Evolutionary conservation across 2,329 filamentous ascomycete genomes (phyloP), one percentile per base, ranked within the genome.

Genomic region (Microdochium trichocladiopsis): DNA sequence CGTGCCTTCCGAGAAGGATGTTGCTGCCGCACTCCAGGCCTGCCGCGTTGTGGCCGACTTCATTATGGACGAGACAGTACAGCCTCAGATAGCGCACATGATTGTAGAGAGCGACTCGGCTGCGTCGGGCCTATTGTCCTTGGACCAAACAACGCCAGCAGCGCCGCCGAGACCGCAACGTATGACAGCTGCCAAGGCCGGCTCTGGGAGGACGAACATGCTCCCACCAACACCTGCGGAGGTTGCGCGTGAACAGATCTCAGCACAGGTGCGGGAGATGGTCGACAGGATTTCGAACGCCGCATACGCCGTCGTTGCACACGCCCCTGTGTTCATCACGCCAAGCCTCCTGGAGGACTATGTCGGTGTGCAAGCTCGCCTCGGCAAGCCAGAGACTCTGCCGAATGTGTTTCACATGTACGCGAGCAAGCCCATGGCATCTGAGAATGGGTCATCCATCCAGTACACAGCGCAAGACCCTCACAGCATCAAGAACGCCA

Each of bases 391-490:
- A 2, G 82, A 89, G 57, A 84, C 88, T 47, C 81, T 97, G 56
- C 90, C 93, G 6, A 80, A 86, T 54, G 82, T 91, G 43, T 87
- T 99, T 63, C 74, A 84, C 52, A 77, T 96, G 51, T 97, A 93
- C 66, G 89, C 90, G 49, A 82, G 82, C 60, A 99, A 97, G 69
- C 87, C 89, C 10, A 74, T 84, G 56, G 88, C 91, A 2, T 71
- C 78, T 50, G 74, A 82, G 60, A 76, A 76, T 50, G 77, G 80
- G 18, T 79, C 78, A 16, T 78, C 79, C 9, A 72, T 89, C 50
- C 71, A 72, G 56, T 90, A 84, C 63, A 74, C 73, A 41, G 66
- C 75, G 49, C 82, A 81, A 43, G 88, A 87, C 43, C 86, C 90
- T 16, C 84, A 86, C 56, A 78, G 80, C 47, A 76, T 85, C 47